Base-by-base conservation (phyloP, 768 basidiomycete species). In the Pleurotus tuoliensis region DNA sequence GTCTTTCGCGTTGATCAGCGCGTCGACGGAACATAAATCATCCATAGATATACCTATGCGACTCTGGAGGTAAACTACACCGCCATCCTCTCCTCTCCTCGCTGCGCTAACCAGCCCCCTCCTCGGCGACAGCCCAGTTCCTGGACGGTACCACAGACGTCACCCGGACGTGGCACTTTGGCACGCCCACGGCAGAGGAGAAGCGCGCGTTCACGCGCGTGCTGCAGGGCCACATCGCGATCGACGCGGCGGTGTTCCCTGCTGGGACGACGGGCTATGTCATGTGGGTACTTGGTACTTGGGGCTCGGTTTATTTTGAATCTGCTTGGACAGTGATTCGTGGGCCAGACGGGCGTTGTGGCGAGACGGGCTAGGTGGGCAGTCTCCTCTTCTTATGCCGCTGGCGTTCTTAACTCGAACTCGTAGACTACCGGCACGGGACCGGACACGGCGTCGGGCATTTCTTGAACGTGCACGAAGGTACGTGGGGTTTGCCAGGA, bases 381-480 rank as follows among this genome's bases (percentile, higher is more conserved):
- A 4, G 61, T 63, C 57, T 45, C 58, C 1, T 43, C 59, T 15
- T 49, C 59, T 5, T n/a, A 24, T 20, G 20, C 20, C 20, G 20
- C 20, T 20, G 20, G 1, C 20, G 20, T 20, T 20, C 20, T 20
- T 20, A 2, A 20, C 20, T 20, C 20, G 20, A 20, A 20, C 20
- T 20, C 2, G 20, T 20, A 20, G 85, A 87, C 65, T 88, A 85
- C 63, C 76, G 83, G 58, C 94, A 97, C 59, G 91, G 92, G 4
- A 97, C 95, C 16, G 94, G 94, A 0, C 96, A 98, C 63, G 96
- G 97, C 34, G 90, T 99, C 30, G 96, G 96, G 0, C 87, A 91
- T 61, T 98, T 89, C 74, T 72, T 98, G 54, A 97, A 97, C 59
- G 95, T 98, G 0, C 95, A 98, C 64, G 94, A 98, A 79, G 88